These are phyloP conservation scores for Saturnispora quitensis DNA, from an alignment of 805 yeast species.

Conservation along the genomic window DNA sequence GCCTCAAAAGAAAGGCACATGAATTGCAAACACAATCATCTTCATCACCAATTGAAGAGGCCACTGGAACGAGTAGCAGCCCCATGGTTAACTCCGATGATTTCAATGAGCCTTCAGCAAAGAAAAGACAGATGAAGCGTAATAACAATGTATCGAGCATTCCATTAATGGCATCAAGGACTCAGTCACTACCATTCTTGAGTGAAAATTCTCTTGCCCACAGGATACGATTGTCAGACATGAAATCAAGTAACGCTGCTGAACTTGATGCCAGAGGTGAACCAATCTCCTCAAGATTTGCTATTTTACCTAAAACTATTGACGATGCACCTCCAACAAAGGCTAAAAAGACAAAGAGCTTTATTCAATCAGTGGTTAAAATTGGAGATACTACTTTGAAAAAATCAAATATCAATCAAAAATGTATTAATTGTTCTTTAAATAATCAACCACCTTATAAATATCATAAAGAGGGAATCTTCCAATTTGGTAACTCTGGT, in stretches of 20 bases:
- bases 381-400: conserved; percentile 20
- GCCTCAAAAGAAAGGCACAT: neutral
- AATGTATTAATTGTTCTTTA: conserved; percentile 27
- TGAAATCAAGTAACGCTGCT: conserved; percentile 9
- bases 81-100: conserved; percentile 11
- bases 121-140: neutral
- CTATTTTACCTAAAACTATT: conserved; percentile 23
- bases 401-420: conserved; percentile 11
- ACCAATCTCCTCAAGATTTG: conserved; percentile 22
- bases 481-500: conserved; percentile 29
- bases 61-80: neutral
- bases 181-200: conserved; percentile 29
- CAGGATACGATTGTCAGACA: conserved; percentile 25
- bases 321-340: conserved; percentile 20
- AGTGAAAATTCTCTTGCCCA: conserved; percentile 26
- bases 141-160: neutral
- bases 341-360: conserved; percentile 26
- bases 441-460: conserved; percentile 25
- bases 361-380: conserved; percentile 25
- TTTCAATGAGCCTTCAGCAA: conserved; percentile 11
- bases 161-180: conserved; percentile 27
- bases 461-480: conserved; percentile 26
- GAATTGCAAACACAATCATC: neutral
- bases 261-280: conserved; percentile 19
- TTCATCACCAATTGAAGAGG: conserved; percentile 8